A percentile compares a stretch with the other conserved stretches of the same genome.
Conservation (phyloP, 2,329 filamentous ascomycete species). For the Phialophora expanda region DNA sequence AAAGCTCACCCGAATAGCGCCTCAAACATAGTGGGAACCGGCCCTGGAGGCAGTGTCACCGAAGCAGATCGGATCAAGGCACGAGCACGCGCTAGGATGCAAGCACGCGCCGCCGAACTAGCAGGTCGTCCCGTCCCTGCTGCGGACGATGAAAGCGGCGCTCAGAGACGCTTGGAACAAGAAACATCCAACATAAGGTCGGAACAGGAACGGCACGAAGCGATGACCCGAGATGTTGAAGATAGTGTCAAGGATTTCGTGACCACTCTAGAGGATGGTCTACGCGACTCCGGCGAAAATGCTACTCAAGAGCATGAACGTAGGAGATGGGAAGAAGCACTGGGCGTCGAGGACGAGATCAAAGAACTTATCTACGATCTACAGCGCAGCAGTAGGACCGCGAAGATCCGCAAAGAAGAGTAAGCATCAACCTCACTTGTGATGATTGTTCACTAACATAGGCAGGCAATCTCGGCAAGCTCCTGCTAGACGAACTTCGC, state of each 20-base stretch:
- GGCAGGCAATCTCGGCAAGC: conserved; percentile 55
- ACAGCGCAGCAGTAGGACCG: conserved; percentile 80
- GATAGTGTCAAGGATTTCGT: conserved; percentile 92
- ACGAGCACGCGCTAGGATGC: conserved; percentile 97
- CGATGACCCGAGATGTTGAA: conserved; percentile 95
- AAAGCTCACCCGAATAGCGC: conserved; percentile 86
- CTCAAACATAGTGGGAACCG: conserved; percentile 83
- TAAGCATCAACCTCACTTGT: conserved; percentile 43
- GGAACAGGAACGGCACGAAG: conserved; percentile 91
- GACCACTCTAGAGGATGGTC: conserved; percentile 79
- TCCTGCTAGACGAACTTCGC: conserved; percentile 55
- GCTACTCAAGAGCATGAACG: conserved; percentile 85
- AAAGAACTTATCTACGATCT: conserved; percentile 98
- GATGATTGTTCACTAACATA: conserved; percentile 18
- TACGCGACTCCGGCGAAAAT: conserved; percentile 79
- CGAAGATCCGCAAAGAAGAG: conserved; percentile 70
- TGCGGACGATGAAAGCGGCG: conserved; percentile 73
- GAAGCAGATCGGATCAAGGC: conserved; percentile 95
- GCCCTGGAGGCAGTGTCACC: conserved; percentile 85
- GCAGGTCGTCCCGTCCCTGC: conserved; percentile 80
- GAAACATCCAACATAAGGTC: conserved; percentile 80
- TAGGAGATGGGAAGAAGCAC: conserved; percentile 91
- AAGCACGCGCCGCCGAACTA: conserved; percentile 90
- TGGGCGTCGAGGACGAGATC: conserved; percentile 95
- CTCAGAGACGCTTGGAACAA: conserved; percentile 83